Conservation (phyloP, 306 rosid species). For the Ormosia semicastrata region DNA sequence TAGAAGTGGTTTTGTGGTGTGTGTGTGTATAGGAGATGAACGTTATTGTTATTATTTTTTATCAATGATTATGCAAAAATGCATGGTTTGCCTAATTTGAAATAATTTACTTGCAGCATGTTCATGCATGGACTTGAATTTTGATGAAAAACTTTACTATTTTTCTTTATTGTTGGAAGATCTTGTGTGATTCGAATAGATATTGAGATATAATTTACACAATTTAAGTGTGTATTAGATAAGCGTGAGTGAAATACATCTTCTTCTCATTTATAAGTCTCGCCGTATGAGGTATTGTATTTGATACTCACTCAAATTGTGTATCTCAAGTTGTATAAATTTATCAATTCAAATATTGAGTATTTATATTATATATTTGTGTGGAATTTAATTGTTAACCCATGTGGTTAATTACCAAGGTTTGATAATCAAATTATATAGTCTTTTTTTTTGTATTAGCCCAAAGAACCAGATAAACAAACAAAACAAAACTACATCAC, state of each 20-base stretch:
- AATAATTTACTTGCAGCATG: background rate
- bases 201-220: background rate
- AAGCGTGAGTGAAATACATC: background rate
- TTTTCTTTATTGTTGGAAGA: background rate
- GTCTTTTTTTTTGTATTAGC: no score
- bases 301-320: no score
- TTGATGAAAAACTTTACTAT: background rate
- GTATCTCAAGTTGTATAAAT: no score
- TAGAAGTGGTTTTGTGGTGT: background rate
- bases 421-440: background rate
- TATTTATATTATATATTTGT: no score
- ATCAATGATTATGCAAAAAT: background rate
- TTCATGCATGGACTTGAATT: background rate
- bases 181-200: background rate
- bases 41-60: background rate
- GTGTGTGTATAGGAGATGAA: background rate
- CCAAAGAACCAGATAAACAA: no score
- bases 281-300: no score
- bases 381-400: no score
- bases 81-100: background rate
- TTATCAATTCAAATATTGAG: no score
- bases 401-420: background rate
- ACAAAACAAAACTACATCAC: no score
- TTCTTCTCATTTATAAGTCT: no score
- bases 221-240: background rate